Evolutionary conservation across 306 rosid genomes (phyloP), one percentile per base, ranked within the genome.

Genomic region (Fragaria iinumae): DNA sequence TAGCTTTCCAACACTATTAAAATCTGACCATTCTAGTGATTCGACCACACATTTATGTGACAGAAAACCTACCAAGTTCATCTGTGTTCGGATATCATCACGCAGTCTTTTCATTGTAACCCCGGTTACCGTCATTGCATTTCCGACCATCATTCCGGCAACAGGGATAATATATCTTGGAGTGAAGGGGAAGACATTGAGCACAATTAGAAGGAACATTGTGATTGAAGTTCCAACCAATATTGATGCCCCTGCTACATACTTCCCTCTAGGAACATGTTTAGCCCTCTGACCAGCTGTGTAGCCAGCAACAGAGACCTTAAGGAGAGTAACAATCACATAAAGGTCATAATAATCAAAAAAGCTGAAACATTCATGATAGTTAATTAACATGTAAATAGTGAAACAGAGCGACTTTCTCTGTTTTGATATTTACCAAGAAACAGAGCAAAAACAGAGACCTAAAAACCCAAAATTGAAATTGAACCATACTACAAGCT

Each of bases 121-220:
- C 9, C 99, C 99, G 2, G 99, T 95, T 7, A 95, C 99, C 0
- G 97, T 92, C 99, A 95, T 95, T 1, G 97, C 75, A 59, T 95
- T 95, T 1, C 99, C 99, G 23, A 95, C 99, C 97, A 95, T 92
- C 99, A 95, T 95, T 62, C 99, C 99, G 0, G 96, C 93, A 0
- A 92, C 80, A 0, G 99, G 99, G 20, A 95, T 95, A 56, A 95
- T 95, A 10, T 95, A 92, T 68, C 99, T 82, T 2, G 99, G 98
- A 81, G 97, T 91, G 82, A 95, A 91, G 4, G 99, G 99, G 82
- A 95, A 95, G 5, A 95, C 96, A 1, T 81, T 81, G 56, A 95
- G 86, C 36, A 80, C 27, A 2, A 95, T 84, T 1, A 95, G 88
- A 64, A 95, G 32, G 25, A 85, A 72, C 97, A 95, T 89, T 0